Conservation (phyloP, 257 asterid species). For the Mitragyna speciosa region DNA sequence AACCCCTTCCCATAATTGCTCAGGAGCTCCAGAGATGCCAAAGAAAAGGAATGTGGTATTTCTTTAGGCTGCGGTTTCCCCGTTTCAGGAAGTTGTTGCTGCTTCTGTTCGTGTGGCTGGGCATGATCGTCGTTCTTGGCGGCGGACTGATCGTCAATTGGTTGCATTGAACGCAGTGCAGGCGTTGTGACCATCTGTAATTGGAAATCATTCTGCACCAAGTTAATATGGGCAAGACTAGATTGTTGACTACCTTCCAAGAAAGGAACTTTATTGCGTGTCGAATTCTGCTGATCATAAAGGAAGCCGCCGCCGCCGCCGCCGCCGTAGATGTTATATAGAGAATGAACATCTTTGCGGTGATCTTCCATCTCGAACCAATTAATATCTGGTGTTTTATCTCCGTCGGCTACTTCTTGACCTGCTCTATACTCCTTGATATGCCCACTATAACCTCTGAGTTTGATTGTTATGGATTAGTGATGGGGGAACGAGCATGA, state of each 20-base stretch:
- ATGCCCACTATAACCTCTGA: slow-evolving; percentile 4
- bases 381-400: neutral
- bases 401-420: neutral
- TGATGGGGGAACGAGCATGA: slow-evolving; percentile 10
- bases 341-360: slow-evolving; percentile 2
- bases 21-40: slow-evolving; percentile 38
- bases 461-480: slow-evolving; percentile 4
- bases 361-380: slow-evolving; percentile 9
- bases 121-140: neutral
- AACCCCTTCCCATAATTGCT: slow-evolving; percentile 33
- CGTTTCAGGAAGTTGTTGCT: slow-evolving; percentile 20
- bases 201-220: slow-evolving; percentile 12
- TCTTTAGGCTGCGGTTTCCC: slow-evolving; percentile 14
- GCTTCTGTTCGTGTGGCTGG: slow-evolving; percentile 2
- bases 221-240: neutral
- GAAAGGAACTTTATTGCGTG: neutral
- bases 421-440: neutral
- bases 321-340: neutral
- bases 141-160: neutral
- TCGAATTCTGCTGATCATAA: slow-evolving; percentile 2
- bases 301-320: neutral
- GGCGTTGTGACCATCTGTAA: neutral
- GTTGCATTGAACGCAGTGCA: neutral
- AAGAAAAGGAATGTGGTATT: slow-evolving; percentile 26
- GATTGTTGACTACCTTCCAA: neutral